phyloP scores from a whole-genome alignment of 768 basidiomycete species.

The Boletus subcaerulescens region DNA sequence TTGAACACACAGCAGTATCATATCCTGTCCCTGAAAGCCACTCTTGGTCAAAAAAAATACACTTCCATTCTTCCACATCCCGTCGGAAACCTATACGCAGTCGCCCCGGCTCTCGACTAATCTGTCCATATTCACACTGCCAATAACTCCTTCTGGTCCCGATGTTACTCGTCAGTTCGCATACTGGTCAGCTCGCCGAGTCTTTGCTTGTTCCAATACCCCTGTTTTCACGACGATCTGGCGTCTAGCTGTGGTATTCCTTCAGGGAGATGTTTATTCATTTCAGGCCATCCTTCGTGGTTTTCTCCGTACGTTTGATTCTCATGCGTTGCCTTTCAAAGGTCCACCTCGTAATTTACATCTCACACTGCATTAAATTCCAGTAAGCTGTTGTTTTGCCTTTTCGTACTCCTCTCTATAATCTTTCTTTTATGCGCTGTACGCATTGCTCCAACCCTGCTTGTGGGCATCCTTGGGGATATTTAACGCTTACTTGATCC shows the following conservation, averaged over 20 bases:
- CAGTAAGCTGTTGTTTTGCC: slow-evolving; percentile 45
- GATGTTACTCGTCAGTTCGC: slow-evolving; percentile 55
- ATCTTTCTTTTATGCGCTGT: slow-evolving; percentile 60
- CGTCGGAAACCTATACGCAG: slow-evolving; percentile 54
- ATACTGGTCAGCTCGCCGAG: slow-evolving; percentile 44
- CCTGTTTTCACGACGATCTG: slow-evolving; percentile 22
- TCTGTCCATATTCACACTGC: slow-evolving; percentile 64
- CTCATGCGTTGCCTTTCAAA: slow-evolving; percentile 26
- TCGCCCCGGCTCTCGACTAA: slow-evolving; percentile 69
- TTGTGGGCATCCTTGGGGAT: slow-evolving; percentile 74
- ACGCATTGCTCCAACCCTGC: slow-evolving; percentile 59
- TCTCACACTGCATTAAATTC: slow-evolving; percentile 85
- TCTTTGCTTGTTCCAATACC: slow-evolving; percentile 40
- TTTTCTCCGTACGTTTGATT: slow-evolving; percentile 71
- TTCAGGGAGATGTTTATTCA: slow-evolving; percentile 99
- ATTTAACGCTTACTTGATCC: slow-evolving; percentile 95
- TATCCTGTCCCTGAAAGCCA: slow-evolving; percentile 52
- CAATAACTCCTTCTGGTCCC: slow-evolving; percentile 64
- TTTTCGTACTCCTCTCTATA: not conserved
- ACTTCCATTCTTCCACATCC: not conserved
- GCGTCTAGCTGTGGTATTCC: slow-evolving; percentile 80
- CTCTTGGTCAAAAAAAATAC: not conserved
- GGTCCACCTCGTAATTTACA: slow-evolving; percentile 82
- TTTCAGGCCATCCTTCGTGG: slow-evolving; percentile 87
- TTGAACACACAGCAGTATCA: slow-evolving; percentile 75